phyloP scores from a whole-genome alignment of 208 protist species.

The Porcisia deanei region DNA sequence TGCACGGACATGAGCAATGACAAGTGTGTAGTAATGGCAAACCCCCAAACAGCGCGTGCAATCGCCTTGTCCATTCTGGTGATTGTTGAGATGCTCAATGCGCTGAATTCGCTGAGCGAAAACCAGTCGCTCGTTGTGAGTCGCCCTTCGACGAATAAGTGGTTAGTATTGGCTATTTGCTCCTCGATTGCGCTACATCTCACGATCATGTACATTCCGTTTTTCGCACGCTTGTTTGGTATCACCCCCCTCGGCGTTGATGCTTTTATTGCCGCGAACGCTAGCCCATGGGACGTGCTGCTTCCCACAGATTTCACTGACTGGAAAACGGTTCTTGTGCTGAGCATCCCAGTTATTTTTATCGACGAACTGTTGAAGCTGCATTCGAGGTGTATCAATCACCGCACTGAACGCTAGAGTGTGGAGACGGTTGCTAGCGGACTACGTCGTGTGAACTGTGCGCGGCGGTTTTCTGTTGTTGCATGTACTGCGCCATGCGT shows the following conservation, averaged over 20 bases:
- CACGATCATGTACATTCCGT: constrained; percentile 92
- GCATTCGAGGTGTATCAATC: constrained; percentile 40
- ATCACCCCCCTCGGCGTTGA: constrained; percentile 83
- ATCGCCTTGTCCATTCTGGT: constrained; percentile 94
- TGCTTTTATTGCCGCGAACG: constrained; percentile 38
- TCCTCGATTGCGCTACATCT: constrained; percentile 90
- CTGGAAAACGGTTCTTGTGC: constrained; percentile 88
- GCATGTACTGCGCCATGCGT: background rate
- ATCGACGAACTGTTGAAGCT: constrained; percentile 95
- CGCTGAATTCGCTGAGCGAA: constrained; percentile 94
- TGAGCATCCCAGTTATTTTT: constrained; percentile 93
- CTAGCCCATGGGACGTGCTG: constrained; percentile 69
- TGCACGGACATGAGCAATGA: constrained; percentile 56
- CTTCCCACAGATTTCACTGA: constrained; percentile 77
- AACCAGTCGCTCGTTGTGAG: constrained; percentile 83
- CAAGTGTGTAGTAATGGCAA: constrained; percentile 54
- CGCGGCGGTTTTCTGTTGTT: background rate
- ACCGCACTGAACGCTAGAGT: background rate
- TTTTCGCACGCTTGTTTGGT: constrained; percentile 83
- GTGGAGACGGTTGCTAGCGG: background rate
- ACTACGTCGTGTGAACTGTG: background rate
- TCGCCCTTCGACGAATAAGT: constrained; percentile 76
- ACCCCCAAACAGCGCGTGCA: constrained; percentile 76
- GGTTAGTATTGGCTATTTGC: constrained; percentile 81
- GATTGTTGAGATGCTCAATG: constrained; percentile 96